These are phyloP conservation scores for Aspergillus intermedius DNA, from an alignment of 2,329 filamentous ascomycete genomes.

Conservation along the genomic window DNA sequence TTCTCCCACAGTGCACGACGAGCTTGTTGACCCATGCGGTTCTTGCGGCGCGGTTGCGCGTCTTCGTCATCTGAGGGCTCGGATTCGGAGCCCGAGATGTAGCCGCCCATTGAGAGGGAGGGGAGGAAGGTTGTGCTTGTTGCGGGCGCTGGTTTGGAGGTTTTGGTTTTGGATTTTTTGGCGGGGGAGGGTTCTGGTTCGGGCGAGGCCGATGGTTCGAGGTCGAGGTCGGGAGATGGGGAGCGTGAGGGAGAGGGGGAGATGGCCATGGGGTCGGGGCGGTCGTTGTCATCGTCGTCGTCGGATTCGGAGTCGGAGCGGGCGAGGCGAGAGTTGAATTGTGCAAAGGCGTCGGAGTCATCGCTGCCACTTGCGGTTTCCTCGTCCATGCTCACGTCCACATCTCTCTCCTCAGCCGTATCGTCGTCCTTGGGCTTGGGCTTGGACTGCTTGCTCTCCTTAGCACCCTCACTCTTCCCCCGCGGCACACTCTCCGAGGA, in stretches of 20 bases:
- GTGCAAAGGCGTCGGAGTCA: conserved; percentile 20
- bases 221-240: conserved; percentile 21
- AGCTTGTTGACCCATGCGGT: conserved; percentile 57
- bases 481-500: conserved; percentile 1
- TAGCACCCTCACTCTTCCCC: conserved; percentile 2
- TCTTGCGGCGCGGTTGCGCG: conserved; percentile 46
- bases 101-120: conserved; percentile 55
- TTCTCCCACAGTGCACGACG: conserved; percentile 56
- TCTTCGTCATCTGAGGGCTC: conserved; percentile 41
- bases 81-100: conserved; percentile 57
- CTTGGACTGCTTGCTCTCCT: conserved; percentile 2
- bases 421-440: background rate
- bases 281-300: conserved; percentile 11
- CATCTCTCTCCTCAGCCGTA: conserved; percentile 6
- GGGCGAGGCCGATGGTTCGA: conserved; percentile 1
- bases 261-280: conserved; percentile 5
- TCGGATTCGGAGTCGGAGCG: conserved; percentile 21
- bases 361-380: conserved; percentile 14
- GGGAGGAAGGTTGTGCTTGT: conserved; percentile 52
- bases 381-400: conserved; percentile 15
- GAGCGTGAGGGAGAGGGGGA: conserved; percentile 30
- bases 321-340: conserved; percentile 31
- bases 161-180: conserved; percentile 19
- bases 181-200: conserved; percentile 17
- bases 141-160: conserved; percentile 12